Percentiles rank a stretch among this genome's conserved stretches.
Conservation (phyloP, 306 rosid species). For the Parietaria judaica region DNA sequence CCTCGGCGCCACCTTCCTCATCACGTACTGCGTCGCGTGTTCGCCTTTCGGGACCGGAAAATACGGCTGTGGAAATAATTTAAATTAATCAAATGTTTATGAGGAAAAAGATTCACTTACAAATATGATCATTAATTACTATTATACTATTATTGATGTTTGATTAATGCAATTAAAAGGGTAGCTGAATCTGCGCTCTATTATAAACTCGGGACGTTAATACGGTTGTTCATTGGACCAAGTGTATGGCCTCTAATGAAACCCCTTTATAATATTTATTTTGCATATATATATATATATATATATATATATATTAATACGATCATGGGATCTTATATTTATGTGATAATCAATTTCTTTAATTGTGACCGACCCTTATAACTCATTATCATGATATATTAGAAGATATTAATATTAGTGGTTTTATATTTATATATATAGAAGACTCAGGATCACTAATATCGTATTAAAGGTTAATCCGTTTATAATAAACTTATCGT, state of each 20-base stretch:
- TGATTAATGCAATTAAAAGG: neutral
- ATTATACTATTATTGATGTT: neutral
- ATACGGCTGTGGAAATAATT: conserved; percentile 36
- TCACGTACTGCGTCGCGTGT: conserved; percentile 62
- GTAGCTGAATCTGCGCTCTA: neutral
- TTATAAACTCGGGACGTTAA: neutral
- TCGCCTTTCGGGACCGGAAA: conserved; percentile 64
- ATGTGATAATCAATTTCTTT: too few species aligned
- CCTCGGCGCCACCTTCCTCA: conserved; percentile 81
- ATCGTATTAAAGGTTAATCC: too few species aligned
- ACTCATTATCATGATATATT: too few species aligned
- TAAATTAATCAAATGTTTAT: neutral
- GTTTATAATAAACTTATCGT: too few species aligned
- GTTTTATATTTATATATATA: too few species aligned
- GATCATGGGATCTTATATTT: too few species aligned
- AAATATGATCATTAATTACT: neutral
- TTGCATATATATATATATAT: neutral
- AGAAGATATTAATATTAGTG: too few species aligned
- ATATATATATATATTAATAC: too few species aligned
- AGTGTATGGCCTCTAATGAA: neutral
- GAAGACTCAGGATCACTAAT: too few species aligned
- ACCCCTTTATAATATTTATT: neutral
- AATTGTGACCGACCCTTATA: too few species aligned
- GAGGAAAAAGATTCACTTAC: neutral
- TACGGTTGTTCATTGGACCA: too few species aligned